phyloP scores from a whole-genome alignment of 2,329 filamentous ascomycete genomes.

The Penicillium rolfsii region DNA sequence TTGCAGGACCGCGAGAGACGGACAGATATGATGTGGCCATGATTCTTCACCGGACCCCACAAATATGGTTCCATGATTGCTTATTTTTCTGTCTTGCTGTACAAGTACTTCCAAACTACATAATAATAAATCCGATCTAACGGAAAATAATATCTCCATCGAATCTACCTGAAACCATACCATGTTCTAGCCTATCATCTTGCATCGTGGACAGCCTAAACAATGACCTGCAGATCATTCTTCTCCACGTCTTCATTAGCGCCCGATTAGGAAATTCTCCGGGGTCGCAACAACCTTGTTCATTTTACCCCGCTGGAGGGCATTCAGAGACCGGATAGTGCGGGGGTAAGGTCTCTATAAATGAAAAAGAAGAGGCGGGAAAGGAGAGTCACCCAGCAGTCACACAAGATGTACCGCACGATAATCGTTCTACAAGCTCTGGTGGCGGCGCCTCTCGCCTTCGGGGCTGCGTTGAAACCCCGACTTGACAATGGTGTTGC shows the following conservation, averaged over 20 bases:
- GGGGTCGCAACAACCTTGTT: neutral
- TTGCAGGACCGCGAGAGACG: neutral
- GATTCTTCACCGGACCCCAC: neutral
- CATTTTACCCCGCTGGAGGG: slow-evolving; percentile 4
- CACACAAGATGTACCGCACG: slow-evolving; percentile 1
- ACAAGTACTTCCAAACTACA: slow-evolving; percentile 7
- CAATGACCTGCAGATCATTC: neutral
- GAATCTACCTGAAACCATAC: neutral
- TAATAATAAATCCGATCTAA: neutral
- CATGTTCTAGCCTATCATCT: neutral
- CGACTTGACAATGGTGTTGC: slow-evolving; percentile 31
- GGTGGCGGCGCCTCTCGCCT: neutral
- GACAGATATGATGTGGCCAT: neutral
- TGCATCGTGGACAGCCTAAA: neutral
- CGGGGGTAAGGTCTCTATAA: neutral
- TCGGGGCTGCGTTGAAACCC: slow-evolving; percentile 5
- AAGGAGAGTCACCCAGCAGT: neutral
- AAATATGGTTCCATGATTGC: neutral
- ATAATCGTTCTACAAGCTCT: slow-evolving; percentile 3
- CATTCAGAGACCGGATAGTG: neutral
- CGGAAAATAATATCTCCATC: neutral
- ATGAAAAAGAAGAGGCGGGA: neutral
- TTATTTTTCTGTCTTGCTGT: slow-evolving; percentile 5
- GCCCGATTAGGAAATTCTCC: slow-evolving; percentile 10
- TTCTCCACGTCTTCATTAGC: neutral